Evolutionary conservation across 2,329 filamentous ascomycete species (phyloP).

Genomic region (Fonsecaea pugnacius): DNA sequence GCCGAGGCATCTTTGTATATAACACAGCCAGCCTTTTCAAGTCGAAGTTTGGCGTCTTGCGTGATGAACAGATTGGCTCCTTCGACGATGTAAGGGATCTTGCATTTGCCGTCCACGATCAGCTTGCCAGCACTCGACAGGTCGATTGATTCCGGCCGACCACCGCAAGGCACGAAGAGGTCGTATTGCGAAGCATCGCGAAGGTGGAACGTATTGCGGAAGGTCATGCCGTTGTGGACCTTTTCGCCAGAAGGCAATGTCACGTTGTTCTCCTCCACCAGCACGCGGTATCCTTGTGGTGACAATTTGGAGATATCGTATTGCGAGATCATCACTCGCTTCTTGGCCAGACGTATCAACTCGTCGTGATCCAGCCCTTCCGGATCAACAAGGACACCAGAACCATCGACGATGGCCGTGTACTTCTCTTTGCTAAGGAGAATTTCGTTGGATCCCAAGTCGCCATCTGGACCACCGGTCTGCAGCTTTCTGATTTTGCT

Average conservation of each 20-base stretch:
- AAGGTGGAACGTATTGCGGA: slow-evolving; percentile 97
- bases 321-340: slow-evolving; percentile 84
- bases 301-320: slow-evolving; percentile 88
- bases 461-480: slow-evolving; percentile 94
- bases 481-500: slow-evolving; percentile 88
- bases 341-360: slow-evolving; percentile 80
- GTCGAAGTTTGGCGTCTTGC: slow-evolving; percentile 92
- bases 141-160: slow-evolving; percentile 94
- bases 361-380: slow-evolving; percentile 85
- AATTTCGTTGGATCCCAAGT: slow-evolving; percentile 97
- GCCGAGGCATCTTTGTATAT: slow-evolving; percentile 97
- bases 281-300: slow-evolving; percentile 82
- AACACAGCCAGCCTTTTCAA: slow-evolving; percentile 93
- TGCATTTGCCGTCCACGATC: slow-evolving; percentile 85
- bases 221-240: slow-evolving; percentile 86
- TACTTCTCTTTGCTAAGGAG: slow-evolving; percentile 95
- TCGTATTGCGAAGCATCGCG: slow-evolving; percentile 78
- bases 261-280: slow-evolving; percentile 88
- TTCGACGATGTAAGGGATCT: slow-evolving; percentile 93
- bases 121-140: slow-evolving; percentile 83
- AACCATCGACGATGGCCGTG: slow-evolving; percentile 91
- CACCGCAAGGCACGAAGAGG: slow-evolving; percentile 92
- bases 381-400: slow-evolving; percentile 91
- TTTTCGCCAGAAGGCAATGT: slow-evolving; percentile 86
- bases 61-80: slow-evolving; percentile 99